Base-by-base conservation (phyloP, 1,284 basidiomycete genomes). In the Heterobasidion irregulare region DNA sequence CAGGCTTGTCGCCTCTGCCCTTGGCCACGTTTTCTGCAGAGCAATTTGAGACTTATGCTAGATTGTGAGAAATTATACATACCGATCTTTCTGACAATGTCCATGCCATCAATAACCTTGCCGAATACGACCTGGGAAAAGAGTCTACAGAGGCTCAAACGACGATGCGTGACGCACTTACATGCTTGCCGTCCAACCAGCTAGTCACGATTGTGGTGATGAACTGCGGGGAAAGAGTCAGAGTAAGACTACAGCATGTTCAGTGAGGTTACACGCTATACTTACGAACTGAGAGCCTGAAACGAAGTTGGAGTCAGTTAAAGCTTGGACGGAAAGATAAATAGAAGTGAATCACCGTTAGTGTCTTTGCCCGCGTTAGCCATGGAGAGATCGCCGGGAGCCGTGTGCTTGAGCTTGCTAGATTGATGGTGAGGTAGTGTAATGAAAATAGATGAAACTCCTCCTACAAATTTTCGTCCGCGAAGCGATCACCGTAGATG, bases 311-410 rank as follows among this genome's bases (percentile, higher is more conserved):
- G 56, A 65, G 49, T 54, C 52, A 58, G 52, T 34, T 15, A 52
- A 18, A 52, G 47, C 15, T 18, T 10, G 38, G 12, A 2, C 12
- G 44, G 36, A 8, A n/a, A 8, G 33, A 47, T 7, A 18, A 0
- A 47, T 48, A 18, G 45, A 7, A 26, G 18, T 6, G 9, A 34
- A 74, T 57, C 66, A 87, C 88, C 90, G 62, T 92, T 92, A 6
- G 90, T 92, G 66, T 92, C 85, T 68, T 83, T 87, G 66, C 87
- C 88, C 61, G 94, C 86, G 68, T 97, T 98, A 57, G 94, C 93
- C 94, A 97, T 97, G 12, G 94, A 95, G 59, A 96, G 82, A 56
- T 82, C 78, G 64, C 93, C 94, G 55, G 89, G 83, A 47, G 80
- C 83, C 61, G 89, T 89, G 77, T 97, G 94, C 70, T 84, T 86